phyloP scores from a whole-genome alignment of 139 green algal species.

The Edaphochlamys debaryana region DNA sequence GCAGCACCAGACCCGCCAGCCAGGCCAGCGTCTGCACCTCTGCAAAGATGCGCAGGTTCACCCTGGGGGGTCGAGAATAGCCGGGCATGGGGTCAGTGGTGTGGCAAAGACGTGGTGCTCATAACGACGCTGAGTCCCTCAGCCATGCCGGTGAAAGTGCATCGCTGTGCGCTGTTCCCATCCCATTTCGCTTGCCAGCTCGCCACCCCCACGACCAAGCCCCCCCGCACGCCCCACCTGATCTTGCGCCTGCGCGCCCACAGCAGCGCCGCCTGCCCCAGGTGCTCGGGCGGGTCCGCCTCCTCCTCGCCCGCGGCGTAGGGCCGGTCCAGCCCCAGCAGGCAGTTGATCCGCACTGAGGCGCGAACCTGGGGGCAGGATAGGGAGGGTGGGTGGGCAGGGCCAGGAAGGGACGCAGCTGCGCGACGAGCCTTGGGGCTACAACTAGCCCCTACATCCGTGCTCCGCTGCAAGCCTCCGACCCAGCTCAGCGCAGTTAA shows the following conservation, averaged over 20 bases:
- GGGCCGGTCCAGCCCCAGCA: constrained; percentile 62
- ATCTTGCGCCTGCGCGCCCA: not conserved
- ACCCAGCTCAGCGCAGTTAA: too few relatives aligned
- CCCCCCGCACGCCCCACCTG: constrained; percentile 62
- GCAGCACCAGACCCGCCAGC: constrained; percentile 54
- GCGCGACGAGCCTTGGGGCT: too few relatives aligned
- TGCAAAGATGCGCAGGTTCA: constrained; percentile 83
- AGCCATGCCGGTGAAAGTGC: constrained; percentile 12
- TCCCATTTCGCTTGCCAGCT: too few relatives aligned
- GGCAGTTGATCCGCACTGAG: constrained; percentile 50
- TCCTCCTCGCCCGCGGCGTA: constrained; percentile 31
- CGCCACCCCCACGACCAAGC: too few relatives aligned
- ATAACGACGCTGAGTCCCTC: not conserved
- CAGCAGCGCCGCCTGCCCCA: constrained; percentile 47
- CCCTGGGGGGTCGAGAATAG: too few relatives aligned
- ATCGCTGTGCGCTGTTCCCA: too few relatives aligned
- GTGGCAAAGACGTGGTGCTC: too few relatives aligned
- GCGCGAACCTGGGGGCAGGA: not conserved
- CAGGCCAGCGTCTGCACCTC: constrained; percentile 74
- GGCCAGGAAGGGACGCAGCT: too few relatives aligned
- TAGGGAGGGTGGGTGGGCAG: too few relatives aligned
- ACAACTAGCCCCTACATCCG: too few relatives aligned
- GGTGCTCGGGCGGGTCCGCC: constrained; percentile 61
- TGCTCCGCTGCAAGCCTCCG: too few relatives aligned
- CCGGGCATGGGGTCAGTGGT: too few relatives aligned